phyloP scores from a whole-genome alignment of 768 basidiomycete genomes.

The Russula emetica region DNA sequence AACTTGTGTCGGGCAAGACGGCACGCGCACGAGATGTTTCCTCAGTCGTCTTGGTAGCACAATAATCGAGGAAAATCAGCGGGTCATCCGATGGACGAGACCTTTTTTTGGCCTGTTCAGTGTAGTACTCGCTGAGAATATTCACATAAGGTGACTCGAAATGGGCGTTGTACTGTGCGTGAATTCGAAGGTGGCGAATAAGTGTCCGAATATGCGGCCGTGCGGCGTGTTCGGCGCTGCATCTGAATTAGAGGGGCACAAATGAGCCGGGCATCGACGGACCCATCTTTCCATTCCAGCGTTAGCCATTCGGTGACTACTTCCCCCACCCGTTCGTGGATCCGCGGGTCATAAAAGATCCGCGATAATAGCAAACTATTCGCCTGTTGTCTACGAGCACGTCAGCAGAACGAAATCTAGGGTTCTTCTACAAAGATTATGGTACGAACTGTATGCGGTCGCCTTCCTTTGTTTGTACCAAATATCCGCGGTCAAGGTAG shows the following conservation, averaged over 20 bases:
- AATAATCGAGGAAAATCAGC: constrained; percentile 50
- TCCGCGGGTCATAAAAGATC: constrained; percentile 15
- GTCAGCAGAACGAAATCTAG: background rate
- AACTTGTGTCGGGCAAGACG: constrained; percentile 49
- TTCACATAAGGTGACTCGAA: constrained; percentile 57
- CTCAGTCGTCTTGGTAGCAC: constrained; percentile 45
- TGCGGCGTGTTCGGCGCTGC: constrained; percentile 39
- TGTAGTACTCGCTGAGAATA: constrained; percentile 51
- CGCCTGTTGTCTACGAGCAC: constrained; percentile 18
- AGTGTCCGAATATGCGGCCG: constrained; percentile 46
- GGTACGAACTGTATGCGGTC: constrained; percentile 32
- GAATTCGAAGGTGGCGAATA: constrained; percentile 52
- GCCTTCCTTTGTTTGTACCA: constrained; percentile 36
- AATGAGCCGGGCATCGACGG: constrained; percentile 3
- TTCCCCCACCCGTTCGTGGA: background rate
- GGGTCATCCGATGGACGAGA: constrained; percentile 43
- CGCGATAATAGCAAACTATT: constrained; percentile 9
- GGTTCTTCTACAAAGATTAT: background rate
- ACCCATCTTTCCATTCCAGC: constrained; percentile 24
- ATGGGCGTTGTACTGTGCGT: constrained; percentile 50
- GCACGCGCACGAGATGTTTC: constrained; percentile 53
- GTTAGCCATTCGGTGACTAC: constrained; percentile 23
- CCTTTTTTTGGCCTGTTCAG: constrained; percentile 43
- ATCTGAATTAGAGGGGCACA: background rate
- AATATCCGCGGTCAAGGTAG: constrained; percentile 8